phyloP scores from a whole-genome alignment of 2,329 filamentous ascomycete species.

The Clonostachys sp. region DNA sequence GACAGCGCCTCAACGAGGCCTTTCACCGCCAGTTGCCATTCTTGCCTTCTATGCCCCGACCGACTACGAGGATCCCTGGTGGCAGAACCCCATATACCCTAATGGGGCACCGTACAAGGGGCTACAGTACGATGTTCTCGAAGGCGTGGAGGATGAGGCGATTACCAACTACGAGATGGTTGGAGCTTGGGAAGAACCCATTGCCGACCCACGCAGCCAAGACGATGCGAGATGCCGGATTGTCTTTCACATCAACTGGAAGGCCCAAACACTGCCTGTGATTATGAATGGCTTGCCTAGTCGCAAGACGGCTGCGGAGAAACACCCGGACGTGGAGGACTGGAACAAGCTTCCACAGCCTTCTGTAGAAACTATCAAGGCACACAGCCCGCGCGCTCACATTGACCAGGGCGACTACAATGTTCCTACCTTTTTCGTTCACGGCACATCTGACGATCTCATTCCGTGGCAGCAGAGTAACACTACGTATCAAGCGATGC shows the following conservation, averaged over 20 bases:
- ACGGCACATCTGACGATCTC: conserved; percentile 5
- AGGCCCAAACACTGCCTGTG: conserved; percentile 25
- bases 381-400: conserved; percentile 5
- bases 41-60: conserved; percentile 37
- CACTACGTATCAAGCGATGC: too few relatives aligned
- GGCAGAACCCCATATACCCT: too few relatives aligned
- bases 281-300: conserved; percentile 20
- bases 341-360: too few relatives aligned
- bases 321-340: too few relatives aligned
- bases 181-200: too few relatives aligned
- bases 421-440: conserved; percentile 6
- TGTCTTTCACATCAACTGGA: conserved; percentile 35
- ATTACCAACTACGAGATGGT: too few relatives aligned
- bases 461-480: too few relatives aligned
- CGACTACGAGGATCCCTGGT: conserved; percentile 21
- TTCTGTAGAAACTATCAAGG: too few relatives aligned
- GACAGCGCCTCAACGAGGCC: conserved; percentile 17
- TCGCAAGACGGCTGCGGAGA: not conserved
- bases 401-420: conserved; percentile 2
- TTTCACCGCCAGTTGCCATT: conserved; percentile 32
- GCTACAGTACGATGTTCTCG: too few relatives aligned
- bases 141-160: too few relatives aligned
- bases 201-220: conserved; percentile 12
- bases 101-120: too few relatives aligned
- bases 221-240: conserved; percentile 28